Percentiles rank a stretch among this genome's conserved stretches.
phyloP scores from a whole-genome alignment of 371 early-diverging fungal species.

The Umbelopsis sp. region DNA sequence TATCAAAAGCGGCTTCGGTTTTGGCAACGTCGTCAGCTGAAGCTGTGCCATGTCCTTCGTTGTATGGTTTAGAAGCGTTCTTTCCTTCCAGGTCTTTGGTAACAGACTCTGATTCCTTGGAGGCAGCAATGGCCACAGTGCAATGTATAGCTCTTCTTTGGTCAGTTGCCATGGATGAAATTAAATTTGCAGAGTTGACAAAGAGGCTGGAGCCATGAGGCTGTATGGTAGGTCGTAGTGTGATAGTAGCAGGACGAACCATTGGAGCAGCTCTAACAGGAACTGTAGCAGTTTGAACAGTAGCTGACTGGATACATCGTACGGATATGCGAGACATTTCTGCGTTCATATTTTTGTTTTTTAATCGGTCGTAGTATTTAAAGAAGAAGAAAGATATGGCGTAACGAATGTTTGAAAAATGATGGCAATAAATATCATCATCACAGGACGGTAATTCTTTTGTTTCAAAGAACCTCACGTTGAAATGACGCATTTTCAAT shows the following conservation, averaged over 20 bases:
- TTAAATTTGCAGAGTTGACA: neutral
- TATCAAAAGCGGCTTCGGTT: slow-evolving; percentile 1
- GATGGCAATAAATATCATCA: no score
- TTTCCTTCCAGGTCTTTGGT: neutral
- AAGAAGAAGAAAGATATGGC: no score
- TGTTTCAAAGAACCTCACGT: no score
- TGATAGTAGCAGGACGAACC: neutral
- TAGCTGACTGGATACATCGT: neutral
- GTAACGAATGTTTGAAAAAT: no score
- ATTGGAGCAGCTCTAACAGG: neutral
- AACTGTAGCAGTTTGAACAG: neutral
- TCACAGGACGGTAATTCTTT: no score
- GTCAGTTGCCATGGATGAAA: neutral
- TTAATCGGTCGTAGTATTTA: no score
- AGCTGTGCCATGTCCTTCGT: slow-evolving; percentile 10
- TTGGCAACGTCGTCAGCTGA: neutral
- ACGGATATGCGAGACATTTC: neutral
- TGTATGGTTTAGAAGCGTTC: slow-evolving; percentile 3
- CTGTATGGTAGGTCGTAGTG: neutral
- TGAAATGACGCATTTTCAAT: no score
- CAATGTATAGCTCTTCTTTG: slow-evolving; percentile 6
- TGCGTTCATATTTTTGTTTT: neutral
- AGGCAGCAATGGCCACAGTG: neutral
- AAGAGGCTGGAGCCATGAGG: slow-evolving; percentile 6
- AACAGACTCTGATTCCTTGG: neutral